Evolutionary conservation across 2,329 filamentous ascomycete species (phyloP).

Genomic region (Verticillium dahliae): DNA sequence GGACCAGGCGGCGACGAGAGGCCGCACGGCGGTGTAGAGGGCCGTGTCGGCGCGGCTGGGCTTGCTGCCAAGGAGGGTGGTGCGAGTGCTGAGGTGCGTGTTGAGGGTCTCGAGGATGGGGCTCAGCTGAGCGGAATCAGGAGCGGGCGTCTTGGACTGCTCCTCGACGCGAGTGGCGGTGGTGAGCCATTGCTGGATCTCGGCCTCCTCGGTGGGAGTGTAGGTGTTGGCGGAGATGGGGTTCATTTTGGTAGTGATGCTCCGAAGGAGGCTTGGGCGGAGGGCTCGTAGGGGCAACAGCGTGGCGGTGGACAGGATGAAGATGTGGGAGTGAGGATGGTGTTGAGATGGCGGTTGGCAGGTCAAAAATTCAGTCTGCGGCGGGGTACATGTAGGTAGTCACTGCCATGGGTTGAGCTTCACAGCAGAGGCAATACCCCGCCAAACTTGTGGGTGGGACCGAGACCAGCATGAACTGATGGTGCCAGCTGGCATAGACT

Average conservation of each 20-base stretch:
- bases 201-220: conserved; percentile 71
- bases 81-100: conserved; percentile 78
- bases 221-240: conserved; percentile 64
- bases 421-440: neutral
- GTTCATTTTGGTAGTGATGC: conserved; percentile 48
- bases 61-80: conserved; percentile 83
- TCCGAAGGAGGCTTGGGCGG: conserved; percentile 25
- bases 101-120: conserved; percentile 75
- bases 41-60: conserved; percentile 82
- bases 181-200: conserved; percentile 84
- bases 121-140: conserved; percentile 54
- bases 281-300: conserved; percentile 38
- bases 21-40: conserved; percentile 72
- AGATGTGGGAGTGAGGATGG: neutral
- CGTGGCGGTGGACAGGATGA: conserved; percentile 19
- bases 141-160: conserved; percentile 26
- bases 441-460: neutral
- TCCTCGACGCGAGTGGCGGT: conserved; percentile 65
- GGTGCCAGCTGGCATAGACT: neutral
- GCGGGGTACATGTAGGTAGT: neutral
- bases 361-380: neutral
- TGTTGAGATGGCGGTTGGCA: neutral
- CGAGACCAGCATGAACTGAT: neutral
- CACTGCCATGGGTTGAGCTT: neutral
- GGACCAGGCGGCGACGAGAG: conserved; percentile 71